A percentile compares a stretch with the other conserved stretches of the same genome.
These are phyloP conservation scores for Barnettozyma salicaria DNA, from an alignment of 805 yeast species.

Conservation along the genomic window DNA sequence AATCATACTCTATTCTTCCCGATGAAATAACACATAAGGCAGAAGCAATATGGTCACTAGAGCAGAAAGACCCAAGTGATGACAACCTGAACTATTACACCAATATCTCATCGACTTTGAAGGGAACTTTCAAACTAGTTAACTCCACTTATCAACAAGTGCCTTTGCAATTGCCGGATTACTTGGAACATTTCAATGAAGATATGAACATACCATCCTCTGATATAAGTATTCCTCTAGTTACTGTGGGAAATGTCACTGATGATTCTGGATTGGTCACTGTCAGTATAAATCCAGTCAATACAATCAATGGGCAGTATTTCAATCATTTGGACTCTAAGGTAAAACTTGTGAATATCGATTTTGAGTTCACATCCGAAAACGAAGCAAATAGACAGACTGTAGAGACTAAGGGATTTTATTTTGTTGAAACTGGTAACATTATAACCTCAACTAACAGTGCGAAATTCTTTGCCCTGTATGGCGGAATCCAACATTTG, in stretches of 20 bases:
- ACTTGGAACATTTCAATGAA: conserved; percentile 16
- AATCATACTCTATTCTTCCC: conserved; percentile 55
- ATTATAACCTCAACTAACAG: conserved; percentile 52
- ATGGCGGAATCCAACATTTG: conserved; percentile 52
- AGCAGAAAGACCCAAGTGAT: conserved; percentile 15
- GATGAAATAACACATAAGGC: conserved; percentile 45
- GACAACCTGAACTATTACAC: conserved; percentile 25
- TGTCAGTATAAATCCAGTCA: conserved; percentile 18
- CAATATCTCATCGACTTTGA: conserved; percentile 44
- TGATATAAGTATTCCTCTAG: conserved; percentile 1
- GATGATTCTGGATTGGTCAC: conserved; percentile 27
- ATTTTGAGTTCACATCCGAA: conserved; percentile 34
- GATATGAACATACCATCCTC: conserved; percentile 12
- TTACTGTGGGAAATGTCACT: conserved; percentile 29
- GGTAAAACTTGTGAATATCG: conserved; percentile 34
- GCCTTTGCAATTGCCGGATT: conserved; percentile 21
- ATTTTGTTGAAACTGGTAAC: conserved; percentile 62
- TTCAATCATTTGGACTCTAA: conserved; percentile 33
- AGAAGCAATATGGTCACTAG: conserved; percentile 45
- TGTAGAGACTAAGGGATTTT: conserved; percentile 52
- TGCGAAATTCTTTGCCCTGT: conserved; percentile 58
- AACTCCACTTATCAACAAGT: conserved; percentile 15
- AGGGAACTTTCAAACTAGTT: conserved; percentile 35
- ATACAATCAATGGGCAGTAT: conserved; percentile 15
- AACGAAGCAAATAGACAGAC: conserved; percentile 44